Conservation (phyloP, 345 rosid genomes). For the Geranium rotundifolium region DNA sequence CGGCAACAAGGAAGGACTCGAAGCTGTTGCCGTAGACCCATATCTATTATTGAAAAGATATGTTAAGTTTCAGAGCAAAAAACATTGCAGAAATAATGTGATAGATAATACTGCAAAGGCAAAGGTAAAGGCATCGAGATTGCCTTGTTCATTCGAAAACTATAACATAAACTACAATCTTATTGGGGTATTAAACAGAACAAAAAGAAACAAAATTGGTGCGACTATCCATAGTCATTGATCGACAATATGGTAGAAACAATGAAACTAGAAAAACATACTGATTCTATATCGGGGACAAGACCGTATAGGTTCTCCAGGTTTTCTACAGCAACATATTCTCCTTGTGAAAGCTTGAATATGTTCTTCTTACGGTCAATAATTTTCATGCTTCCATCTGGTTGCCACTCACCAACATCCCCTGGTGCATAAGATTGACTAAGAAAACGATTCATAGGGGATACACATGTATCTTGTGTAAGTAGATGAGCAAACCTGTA, state of each 20-base stretch:
- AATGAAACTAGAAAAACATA: conserved; percentile 12
- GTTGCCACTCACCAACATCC: conserved; percentile 98
- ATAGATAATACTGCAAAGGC: too few relatives aligned
- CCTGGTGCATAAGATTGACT: conserved; percentile 31
- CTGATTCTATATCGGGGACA: conserved; percentile 60
- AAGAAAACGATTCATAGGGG: neutral
- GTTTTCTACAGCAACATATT: conserved; percentile 94
- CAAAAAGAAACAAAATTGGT: too few relatives aligned
- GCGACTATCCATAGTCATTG: too few relatives aligned
- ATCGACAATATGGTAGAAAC: neutral
- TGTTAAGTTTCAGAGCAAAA: neutral
- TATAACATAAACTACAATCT: too few relatives aligned
- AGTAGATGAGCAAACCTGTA: conserved; percentile 41
- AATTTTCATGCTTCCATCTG: conserved; percentile 85
- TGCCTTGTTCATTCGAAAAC: too few relatives aligned
- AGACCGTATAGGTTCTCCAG: conserved; percentile 74
- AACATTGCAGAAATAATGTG: too few relatives aligned
- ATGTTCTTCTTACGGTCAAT: conserved; percentile 93
- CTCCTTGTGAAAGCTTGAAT: conserved; percentile 97
- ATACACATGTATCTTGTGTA: neutral
- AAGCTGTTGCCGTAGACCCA: conserved; percentile 97
- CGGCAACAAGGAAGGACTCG: conserved; percentile 83
- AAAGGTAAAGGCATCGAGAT: too few relatives aligned
- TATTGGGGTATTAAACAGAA: too few relatives aligned
- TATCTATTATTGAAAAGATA: conserved; percentile 35